These are phyloP conservation scores for Marasmius sp. DNA, from an alignment of 1,284 basidiomycete genomes.

Conservation along the genomic window DNA sequence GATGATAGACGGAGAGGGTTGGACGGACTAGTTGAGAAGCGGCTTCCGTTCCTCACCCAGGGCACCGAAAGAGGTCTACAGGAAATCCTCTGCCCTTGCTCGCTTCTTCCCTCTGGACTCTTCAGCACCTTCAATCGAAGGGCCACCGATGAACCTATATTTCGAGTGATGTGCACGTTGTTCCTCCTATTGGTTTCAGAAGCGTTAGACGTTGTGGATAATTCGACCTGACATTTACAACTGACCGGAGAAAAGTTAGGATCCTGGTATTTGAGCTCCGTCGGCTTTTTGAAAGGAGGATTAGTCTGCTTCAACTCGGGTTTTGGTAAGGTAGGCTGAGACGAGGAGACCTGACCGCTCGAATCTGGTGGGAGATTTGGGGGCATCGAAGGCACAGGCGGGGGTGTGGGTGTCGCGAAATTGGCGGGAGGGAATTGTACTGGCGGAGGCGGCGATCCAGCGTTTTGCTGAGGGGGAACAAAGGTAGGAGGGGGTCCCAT, in stretches of 20 bases:
- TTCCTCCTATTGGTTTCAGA: constrained; percentile 60
- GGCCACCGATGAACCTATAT: constrained; percentile 59
- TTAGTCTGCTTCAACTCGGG: constrained; percentile 61
- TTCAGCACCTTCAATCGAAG: constrained; percentile 42
- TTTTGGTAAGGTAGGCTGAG: constrained; percentile 56
- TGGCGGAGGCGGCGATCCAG: constrained; percentile 26
- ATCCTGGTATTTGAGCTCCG: constrained; percentile 73
- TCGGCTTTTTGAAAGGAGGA: constrained; percentile 74
- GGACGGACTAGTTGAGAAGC: constrained; percentile 30
- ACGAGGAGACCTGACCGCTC: constrained; percentile 19
- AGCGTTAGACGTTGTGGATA: neutral
- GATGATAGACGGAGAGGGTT: constrained; percentile 13
- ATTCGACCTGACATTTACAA: constrained; percentile 12
- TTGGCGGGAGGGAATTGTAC: constrained; percentile 16
- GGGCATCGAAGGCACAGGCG: constrained; percentile 23
- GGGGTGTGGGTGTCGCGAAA: constrained; percentile 22
- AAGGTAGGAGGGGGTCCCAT: constrained; percentile 38
- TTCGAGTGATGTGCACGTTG: constrained; percentile 73
- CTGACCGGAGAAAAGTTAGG: constrained; percentile 76
- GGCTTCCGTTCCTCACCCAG: neutral
- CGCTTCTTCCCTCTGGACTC: constrained; percentile 75
- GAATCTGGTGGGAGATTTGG: constrained; percentile 16
- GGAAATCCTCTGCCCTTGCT: constrained; percentile 76
- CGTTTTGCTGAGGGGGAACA: constrained; percentile 24
- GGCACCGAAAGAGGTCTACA: constrained; percentile 35